Base-by-base conservation (phyloP, 345 rosid genomes). In the Aquilaria malaccensis region DNA sequence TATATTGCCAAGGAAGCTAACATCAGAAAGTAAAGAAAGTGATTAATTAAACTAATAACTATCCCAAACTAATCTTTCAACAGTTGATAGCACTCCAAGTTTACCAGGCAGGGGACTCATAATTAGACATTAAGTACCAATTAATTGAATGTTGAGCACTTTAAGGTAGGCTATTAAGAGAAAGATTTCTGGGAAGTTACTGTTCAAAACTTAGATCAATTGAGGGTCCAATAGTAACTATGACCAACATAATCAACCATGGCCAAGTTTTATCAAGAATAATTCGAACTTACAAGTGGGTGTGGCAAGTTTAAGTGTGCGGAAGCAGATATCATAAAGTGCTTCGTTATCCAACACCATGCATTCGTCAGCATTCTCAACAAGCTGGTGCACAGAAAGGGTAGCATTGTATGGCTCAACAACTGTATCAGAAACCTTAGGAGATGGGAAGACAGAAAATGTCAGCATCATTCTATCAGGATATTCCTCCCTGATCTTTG, bases 361-460 rank as follows among this genome's bases (percentile, higher is more conserved):
- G 59, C 77, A 73, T 62, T 73, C 73, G 46, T 73, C 77, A 22
- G 77, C 77, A 64, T 73, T 73, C 70, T 73, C 77, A 22, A 73
- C 77, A 64, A 73, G 70, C 70, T 64, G 77, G 60, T 73, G 77
- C 14, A 73, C 77, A 4, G 77, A 73, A 29, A 73, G 77, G 9
- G 77, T 73, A 47, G 73, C 77, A 65, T 73, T 73, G 37, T 73
- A 73, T 22, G 77, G 77, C 61, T 73, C 77, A 13, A 73, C 77
- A 56, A 73, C 73, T 2, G 73, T 73, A 37, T 73, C 77, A 0
- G 74, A 71, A 9, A 71, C 67, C 67, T 64, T 64, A 1, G 67
- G 67, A 3, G 68, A 64, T 13, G 68, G 68, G 48, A 64, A 64
- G 37, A 67, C 68, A 4, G 77, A 73, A 63, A 73, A 73, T 13